Evolutionary conservation across 2,329 filamentous ascomycete genomes (phyloP).

Genomic region (Monascus ruber): DNA sequence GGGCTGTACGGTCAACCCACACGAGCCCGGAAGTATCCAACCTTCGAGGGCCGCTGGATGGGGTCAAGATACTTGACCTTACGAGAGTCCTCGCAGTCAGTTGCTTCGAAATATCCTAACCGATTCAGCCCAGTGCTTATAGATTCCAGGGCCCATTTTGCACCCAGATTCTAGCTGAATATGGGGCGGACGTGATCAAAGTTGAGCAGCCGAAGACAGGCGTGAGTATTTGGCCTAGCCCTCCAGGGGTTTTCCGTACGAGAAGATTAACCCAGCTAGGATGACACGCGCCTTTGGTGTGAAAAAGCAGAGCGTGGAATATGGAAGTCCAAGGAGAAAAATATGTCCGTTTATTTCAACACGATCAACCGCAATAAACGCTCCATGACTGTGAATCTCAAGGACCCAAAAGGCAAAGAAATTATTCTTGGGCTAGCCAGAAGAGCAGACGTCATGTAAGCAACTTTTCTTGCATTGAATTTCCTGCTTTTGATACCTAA

Average conservation of each 20-base stretch:
- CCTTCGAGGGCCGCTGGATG: too few species aligned
- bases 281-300: too few species aligned
- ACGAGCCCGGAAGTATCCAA: too few species aligned
- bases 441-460: conserved; percentile 28
- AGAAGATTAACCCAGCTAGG: too few species aligned
- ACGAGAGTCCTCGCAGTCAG: too few species aligned
- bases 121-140: too few species aligned
- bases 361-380: conserved; percentile 37
- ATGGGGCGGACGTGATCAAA: conserved; percentile 32
- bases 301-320: too few species aligned
- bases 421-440: conserved; percentile 26
- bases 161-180: conserved; percentile 36
- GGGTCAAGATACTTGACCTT: too few species aligned
- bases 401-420: conserved; percentile 14
- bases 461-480: neutral
- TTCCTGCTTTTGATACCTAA: neutral
- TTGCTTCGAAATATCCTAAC: too few species aligned
- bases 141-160: conserved; percentile 23
- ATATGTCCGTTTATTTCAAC: conserved; percentile 34
- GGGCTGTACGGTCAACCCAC: too few species aligned
- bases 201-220: conserved; percentile 25
- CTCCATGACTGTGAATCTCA: conserved; percentile 26
- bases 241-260: neutral
- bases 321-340: conserved; percentile 4
- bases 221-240: conserved; percentile 15